Evolutionary conservation across 768 basidiomycete species (phyloP).

Genomic region (Leccinum incarnatum): DNA sequence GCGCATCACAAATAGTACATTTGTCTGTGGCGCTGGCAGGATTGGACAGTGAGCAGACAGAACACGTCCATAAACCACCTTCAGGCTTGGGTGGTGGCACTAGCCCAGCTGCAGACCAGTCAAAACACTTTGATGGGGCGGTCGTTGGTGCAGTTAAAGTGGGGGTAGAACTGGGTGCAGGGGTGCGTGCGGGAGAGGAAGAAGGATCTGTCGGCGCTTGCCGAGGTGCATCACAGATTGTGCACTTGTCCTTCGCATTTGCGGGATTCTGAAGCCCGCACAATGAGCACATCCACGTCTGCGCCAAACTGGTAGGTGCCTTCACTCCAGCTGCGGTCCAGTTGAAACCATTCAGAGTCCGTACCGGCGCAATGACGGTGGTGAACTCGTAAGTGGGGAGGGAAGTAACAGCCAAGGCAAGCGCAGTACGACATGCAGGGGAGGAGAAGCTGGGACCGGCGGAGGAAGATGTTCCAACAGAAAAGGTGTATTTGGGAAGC

Average conservation of each 20-base stretch:
- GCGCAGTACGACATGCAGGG: constrained; percentile 36
- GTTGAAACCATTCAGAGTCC: constrained; percentile 45
- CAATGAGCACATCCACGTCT: constrained; percentile 54
- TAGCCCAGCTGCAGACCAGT: constrained; percentile 41
- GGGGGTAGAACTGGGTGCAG: background rate
- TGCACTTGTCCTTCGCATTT: constrained; percentile 42
- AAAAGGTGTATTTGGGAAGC: constrained; percentile 37
- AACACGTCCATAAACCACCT: constrained; percentile 39
- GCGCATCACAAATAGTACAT: constrained; percentile 51
- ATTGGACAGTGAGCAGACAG: constrained; percentile 43
- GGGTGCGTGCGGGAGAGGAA: constrained; percentile 1
- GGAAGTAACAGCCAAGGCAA: constrained; percentile 36
- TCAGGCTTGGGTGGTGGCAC: constrained; percentile 24
- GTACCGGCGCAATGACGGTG: constrained; percentile 13
- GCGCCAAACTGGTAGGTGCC: constrained; percentile 32
- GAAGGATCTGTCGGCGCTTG: constrained; percentile 20
- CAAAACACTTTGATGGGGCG: constrained; percentile 27
- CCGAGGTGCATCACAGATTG: constrained; percentile 41
- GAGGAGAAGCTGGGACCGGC: constrained; percentile 22
- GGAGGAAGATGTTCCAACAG: constrained; percentile 13
- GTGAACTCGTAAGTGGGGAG: constrained; percentile 47
- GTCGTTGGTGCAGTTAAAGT: background rate
- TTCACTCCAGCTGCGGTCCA: constrained; percentile 63
- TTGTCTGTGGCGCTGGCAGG: constrained; percentile 41
- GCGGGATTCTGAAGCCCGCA: constrained; percentile 47